These are phyloP conservation scores for Dactylonectria estremocensis DNA, from an alignment of 2,329 filamentous ascomycete genomes.

Conservation along the genomic window DNA sequence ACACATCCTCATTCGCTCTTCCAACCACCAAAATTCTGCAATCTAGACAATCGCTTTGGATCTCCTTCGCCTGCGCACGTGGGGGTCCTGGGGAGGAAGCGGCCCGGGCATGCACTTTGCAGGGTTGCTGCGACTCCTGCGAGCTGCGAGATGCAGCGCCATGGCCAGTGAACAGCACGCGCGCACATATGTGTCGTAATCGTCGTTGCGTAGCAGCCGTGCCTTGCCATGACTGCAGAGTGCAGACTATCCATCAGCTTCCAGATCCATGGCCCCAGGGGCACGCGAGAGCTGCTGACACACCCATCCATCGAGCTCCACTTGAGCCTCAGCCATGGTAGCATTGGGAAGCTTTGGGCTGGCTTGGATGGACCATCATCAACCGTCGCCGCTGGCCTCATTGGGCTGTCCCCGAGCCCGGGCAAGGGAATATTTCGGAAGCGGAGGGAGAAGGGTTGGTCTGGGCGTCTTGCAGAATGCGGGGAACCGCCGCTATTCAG, in stretches of 20 bases:
- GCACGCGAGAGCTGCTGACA: slow-evolving; percentile 12
- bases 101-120: slow-evolving; percentile 21
- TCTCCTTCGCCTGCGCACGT: slow-evolving; percentile 18
- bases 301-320: slow-evolving; percentile 39
- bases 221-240: slow-evolving; percentile 11
- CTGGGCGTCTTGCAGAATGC: slow-evolving; percentile 41
- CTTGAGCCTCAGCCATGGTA: slow-evolving; percentile 44
- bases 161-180: slow-evolving; percentile 2
- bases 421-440: slow-evolving; percentile 48
- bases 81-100: slow-evolving; percentile 17
- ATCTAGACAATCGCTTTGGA: slow-evolving; percentile 8
- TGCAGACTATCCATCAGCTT: background rate
- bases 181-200: background rate
- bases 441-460: slow-evolving; percentile 25
- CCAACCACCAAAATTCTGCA: slow-evolving; percentile 9
- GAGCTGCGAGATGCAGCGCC: slow-evolving; percentile 13
- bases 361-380: slow-evolving; percentile 22
- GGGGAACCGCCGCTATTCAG: slow-evolving; percentile 39
- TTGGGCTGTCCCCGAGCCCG: slow-evolving; percentile 38
- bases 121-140: background rate
- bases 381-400: slow-evolving; percentile 29
- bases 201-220: background rate
- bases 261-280: slow-evolving; percentile 13
- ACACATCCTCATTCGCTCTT: slow-evolving; percentile 15
- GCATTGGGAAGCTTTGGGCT: slow-evolving; percentile 32